Percentiles rank a stretch among this genome's conserved stretches.
Evolutionary conservation across 208 protist genomes (phyloP).

Genomic region (Trypanosomatidae sp.): DNA sequence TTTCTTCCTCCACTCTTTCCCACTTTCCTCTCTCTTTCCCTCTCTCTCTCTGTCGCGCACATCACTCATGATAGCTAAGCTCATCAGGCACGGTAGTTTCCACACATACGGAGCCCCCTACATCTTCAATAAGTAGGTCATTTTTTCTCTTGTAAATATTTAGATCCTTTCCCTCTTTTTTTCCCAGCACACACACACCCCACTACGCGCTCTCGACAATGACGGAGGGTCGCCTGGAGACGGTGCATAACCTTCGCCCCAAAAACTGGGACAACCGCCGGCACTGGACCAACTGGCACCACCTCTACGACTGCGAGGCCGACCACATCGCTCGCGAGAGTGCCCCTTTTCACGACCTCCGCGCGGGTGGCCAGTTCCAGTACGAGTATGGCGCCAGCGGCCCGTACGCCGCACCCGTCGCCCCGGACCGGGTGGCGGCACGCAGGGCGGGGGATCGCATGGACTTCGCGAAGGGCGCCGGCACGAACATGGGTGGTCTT

Average conservation of each 20-base stretch:
- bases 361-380: constrained; percentile 89
- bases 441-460: constrained; percentile 76
- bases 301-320: constrained; percentile 87
- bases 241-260: constrained; percentile 85
- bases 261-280: constrained; percentile 90
- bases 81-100: too few relatives aligned
- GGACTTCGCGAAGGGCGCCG: constrained; percentile 69
- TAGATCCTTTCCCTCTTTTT: too few relatives aligned
- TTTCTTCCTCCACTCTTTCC: too few relatives aligned
- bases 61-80: too few relatives aligned
- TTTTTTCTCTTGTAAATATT: too few relatives aligned
- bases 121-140: too few relatives aligned
- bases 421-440: constrained; percentile 50
- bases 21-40: too few relatives aligned
- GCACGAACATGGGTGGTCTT: constrained; percentile 56
- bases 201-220: constrained; percentile 26
- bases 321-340: constrained; percentile 89
- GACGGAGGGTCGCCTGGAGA: constrained; percentile 91
- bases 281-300: constrained; percentile 92
- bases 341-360: constrained; percentile 87
- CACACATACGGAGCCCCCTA: too few relatives aligned
- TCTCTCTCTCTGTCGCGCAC: too few relatives aligned
- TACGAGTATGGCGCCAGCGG: constrained; percentile 81
- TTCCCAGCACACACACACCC: not conserved
- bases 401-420: constrained; percentile 46